Evolutionary conservation across 176 grass and related monocot species (phyloP).

Genomic region (Oryza brachyantha): DNA sequence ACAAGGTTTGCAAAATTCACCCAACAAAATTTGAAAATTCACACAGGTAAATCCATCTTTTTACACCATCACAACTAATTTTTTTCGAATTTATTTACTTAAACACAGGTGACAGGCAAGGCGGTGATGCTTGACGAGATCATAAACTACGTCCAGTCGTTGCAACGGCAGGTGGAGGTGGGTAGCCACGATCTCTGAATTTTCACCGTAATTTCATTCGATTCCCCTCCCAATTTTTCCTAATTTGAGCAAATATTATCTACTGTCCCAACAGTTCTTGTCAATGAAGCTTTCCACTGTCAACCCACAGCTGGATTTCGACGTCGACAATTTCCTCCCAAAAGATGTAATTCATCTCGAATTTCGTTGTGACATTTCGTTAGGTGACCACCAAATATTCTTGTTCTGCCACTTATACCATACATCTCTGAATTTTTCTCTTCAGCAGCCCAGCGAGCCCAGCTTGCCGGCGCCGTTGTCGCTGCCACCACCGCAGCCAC

Average conservation of each 20-base stretch:
- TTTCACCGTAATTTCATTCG: too few relatives aligned
- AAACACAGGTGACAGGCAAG: constrained; percentile 57
- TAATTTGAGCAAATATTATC: not conserved
- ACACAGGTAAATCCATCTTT: not conserved
- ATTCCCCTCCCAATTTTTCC: not conserved
- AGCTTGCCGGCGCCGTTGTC: not conserved
- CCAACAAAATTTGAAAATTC: not conserved
- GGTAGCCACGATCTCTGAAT: not conserved
- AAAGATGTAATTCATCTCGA: constrained; percentile 46
- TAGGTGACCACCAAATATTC: not conserved
- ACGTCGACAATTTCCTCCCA: constrained; percentile 30
- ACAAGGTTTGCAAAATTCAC: constrained; percentile 50
- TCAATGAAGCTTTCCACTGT: constrained; percentile 72
- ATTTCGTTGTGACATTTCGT: not conserved
- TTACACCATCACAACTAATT: not conserved
- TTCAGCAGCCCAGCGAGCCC: constrained; percentile 29
- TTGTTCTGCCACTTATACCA: not conserved
- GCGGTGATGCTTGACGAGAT: constrained; percentile 83
- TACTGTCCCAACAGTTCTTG: constrained; percentile 48
- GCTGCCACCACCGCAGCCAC: not conserved
- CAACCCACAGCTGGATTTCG: constrained; percentile 41
- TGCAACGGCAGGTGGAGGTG: constrained; percentile 77
- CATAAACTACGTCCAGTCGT: constrained; percentile 77
- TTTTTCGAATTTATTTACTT: not conserved
- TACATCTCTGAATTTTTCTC: not conserved